Conservation (phyloP, 2,329 filamentous ascomycete species). For the Xylaria hypoxylon region DNA sequence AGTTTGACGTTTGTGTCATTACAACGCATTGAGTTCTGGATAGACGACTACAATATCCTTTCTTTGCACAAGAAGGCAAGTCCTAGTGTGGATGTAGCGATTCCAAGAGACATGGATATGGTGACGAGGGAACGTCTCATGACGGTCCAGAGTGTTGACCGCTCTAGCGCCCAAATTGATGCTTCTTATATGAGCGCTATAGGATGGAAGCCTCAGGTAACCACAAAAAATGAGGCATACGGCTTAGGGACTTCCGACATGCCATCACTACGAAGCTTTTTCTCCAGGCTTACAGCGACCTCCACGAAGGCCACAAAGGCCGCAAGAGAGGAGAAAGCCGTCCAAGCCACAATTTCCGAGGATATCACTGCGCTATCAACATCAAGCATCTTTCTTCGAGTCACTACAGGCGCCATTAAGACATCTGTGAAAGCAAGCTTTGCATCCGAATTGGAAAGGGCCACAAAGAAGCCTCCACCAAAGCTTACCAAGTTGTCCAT, state of each 20-base stretch:
- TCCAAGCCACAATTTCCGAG: constrained; percentile 73
- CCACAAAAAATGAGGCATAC: constrained; percentile 62
- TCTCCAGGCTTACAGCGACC: constrained; percentile 76
- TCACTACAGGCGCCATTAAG: constrained; percentile 84
- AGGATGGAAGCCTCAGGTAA: constrained; percentile 77
- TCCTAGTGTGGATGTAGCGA: constrained; percentile 75
- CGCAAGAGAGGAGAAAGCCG: constrained; percentile 70
- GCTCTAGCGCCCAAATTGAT: constrained; percentile 91
- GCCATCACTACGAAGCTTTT: constrained; percentile 80
- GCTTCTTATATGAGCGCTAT: constrained; percentile 89
- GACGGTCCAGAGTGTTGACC: constrained; percentile 83
- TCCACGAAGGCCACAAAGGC: constrained; percentile 65
- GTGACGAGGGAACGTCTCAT: constrained; percentile 89
- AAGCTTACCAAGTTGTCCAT: constrained; percentile 88
- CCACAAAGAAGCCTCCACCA: constrained; percentile 96
- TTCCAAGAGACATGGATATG: constrained; percentile 84
- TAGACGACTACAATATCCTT: constrained; percentile 87
- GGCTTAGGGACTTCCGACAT: constrained; percentile 61
- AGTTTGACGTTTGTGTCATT: constrained; percentile 96
- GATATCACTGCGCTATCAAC: constrained; percentile 77
- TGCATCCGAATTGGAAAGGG: constrained; percentile 87
- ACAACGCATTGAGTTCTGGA: constrained; percentile 86
- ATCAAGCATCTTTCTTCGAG: constrained; percentile 87
- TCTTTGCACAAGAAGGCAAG: constrained; percentile 86
- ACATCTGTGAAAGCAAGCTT: constrained; percentile 80